A percentile compares a stretch with the other conserved stretches of the same genome.
These are phyloP conservation scores for Alternaria incomplexa DNA, from an alignment of 2,329 filamentous ascomycete species.

Conservation along the genomic window DNA sequence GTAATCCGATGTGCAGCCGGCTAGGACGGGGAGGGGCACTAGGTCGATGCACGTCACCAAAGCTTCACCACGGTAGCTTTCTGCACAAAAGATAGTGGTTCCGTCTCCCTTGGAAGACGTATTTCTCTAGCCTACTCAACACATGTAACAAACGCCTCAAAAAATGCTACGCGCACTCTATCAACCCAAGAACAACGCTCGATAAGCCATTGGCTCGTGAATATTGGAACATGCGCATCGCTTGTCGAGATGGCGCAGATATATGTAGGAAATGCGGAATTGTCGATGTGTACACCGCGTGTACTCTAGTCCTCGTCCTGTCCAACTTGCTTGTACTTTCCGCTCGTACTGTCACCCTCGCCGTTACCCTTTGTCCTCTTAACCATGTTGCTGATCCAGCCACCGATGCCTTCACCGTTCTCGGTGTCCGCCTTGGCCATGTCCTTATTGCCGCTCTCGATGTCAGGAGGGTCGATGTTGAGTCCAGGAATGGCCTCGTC, in stretches of 20 bases:
- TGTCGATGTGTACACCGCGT: constrained; percentile 11
- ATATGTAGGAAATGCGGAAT: constrained; percentile 25
- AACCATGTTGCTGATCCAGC: constrained; percentile 73
- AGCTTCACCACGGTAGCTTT: background rate
- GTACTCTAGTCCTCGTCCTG: constrained; percentile 46
- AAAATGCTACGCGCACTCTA: constrained; percentile 38
- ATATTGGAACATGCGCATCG: constrained; percentile 34
- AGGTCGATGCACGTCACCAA: background rate
- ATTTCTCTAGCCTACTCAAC: constrained; percentile 5
- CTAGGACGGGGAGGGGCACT: background rate
- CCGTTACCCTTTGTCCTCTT: constrained; percentile 58
- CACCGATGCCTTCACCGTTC: constrained; percentile 64
- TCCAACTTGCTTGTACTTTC: constrained; percentile 55
- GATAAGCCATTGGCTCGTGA: constrained; percentile 23
- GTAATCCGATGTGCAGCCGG: background rate
- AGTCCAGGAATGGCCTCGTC: constrained; percentile 78
- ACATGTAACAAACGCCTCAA: constrained; percentile 12
- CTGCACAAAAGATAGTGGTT: background rate
- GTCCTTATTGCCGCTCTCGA: constrained; percentile 61
- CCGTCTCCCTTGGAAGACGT: constrained; percentile 3
- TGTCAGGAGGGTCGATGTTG: constrained; percentile 77
- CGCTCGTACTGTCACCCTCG: constrained; percentile 51
- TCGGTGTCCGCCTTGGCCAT: constrained; percentile 33
- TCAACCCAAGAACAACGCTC: constrained; percentile 29
- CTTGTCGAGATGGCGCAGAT: constrained; percentile 23